Base-by-base conservation (phyloP, 345 rosid genomes). In the Murraya paniculata region DNA sequence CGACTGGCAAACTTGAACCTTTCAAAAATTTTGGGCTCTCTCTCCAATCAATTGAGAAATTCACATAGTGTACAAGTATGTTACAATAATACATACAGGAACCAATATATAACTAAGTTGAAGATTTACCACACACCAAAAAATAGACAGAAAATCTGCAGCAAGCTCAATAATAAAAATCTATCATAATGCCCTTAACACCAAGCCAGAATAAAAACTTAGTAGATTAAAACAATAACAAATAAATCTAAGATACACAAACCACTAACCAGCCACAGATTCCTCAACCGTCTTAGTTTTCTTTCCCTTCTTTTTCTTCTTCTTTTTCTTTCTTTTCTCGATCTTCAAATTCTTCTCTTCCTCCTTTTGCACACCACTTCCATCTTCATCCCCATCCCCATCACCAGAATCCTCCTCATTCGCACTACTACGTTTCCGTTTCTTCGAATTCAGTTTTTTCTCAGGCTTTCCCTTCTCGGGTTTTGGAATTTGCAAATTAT, bases 261-360 rank as follows among this genome's bases (percentile, higher is more conserved):
- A 77, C 59, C 58, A 84, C 93, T 78, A 78, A 93, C 99, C 97
- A 66, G 83, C 68, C 31, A 67, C 70, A 58, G 81, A 28, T 28
- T 87, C 88, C 57, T 86, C 85, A 10, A 66, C 80, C 68, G 64
- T 80, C 62, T 75, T 77, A 1, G 80, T 68, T 71, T 73, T 87
- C 66, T 84, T 83, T 24, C 74, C 79, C 79, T 87, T 82, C 39
- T 80, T 87, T 68, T 85, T 87, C 86, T 88, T 86, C 78, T 81
- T 81, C 84, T 83, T 85, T 78, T 68, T 86, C 72, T 83, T 85
- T 75, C 61, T 85, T 74, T 82, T 89, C 64, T 77, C 79, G 67
- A 66, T 81, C 82, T 85, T 79, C 75, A 19, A 64, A 31, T 73
- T 30, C 71, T 79, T 64, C 82, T 64, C 84, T 27, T 82, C 81